Base-by-base conservation (phyloP, 2,329 filamentous ascomycete species). In the Nannizziopsis arthrosporioides region DNA sequence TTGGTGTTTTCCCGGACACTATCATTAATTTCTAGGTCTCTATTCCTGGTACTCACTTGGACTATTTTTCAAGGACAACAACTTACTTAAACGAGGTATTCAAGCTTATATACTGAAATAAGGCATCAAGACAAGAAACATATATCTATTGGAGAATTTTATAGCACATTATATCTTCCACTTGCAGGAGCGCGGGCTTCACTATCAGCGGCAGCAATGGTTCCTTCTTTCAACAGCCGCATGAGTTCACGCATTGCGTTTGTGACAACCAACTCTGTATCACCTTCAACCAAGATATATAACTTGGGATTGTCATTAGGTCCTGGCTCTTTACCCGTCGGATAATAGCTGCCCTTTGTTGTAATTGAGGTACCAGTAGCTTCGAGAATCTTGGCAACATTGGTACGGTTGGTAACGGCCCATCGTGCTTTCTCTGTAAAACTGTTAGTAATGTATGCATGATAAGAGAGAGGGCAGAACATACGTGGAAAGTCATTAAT, bases 341-440 rank as follows among this genome's bases (percentile, higher is more conserved):
- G 67, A 59, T 96, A 96, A 65, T 87, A 96, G 52, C 77, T 92
- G 56, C 92, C 92, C 72, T 98, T 98, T 39, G 88, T 95, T 0
- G 92, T 98, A 64, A 98, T 98, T 5, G 87, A 94, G 1, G 89
- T 94, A 36, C 88, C 90, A 0, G 90, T 95, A 8, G 85, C 79
- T 61, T 98, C 92, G 55, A 98, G 76, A 57, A 98, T 95, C 74
- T 96, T 98, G 57, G 90, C 89, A 49, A 98, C 92, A 61, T 98
- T 98, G 32, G 92, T 96, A 55, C 92, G 81, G 66, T 98, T 98
- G 35, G 92, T 98, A 69, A 98, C 92, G 9, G 88, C 90, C 92
- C 92, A 98, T 58, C 92, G 80, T 54, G 92, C 92, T 73, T 95
- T 96, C 65, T 98, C 72, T 74, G 59, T 64, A 30, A 42, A 57